phyloP scores from a whole-genome alignment of 2,329 filamentous ascomycete genomes.

The Sarocladium kiliense region DNA sequence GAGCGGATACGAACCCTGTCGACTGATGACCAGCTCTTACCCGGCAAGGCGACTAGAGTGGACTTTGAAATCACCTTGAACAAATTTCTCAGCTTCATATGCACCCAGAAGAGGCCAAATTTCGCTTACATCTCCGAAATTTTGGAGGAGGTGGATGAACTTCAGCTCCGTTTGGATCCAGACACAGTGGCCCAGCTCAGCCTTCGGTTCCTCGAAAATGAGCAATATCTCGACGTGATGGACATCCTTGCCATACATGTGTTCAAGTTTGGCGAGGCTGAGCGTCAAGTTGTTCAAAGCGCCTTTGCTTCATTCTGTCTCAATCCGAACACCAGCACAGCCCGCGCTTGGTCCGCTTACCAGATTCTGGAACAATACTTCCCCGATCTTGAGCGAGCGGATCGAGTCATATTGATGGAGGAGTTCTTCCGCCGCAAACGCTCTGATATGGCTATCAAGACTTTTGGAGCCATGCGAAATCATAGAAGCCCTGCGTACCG shows the following conservation, averaged over 20 bases:
- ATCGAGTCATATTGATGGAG: constrained; percentile 71
- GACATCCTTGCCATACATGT: constrained; percentile 76
- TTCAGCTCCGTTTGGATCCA: constrained; percentile 63
- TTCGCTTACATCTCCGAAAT: constrained; percentile 70
- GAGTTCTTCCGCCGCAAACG: constrained; percentile 73
- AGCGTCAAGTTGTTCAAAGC: constrained; percentile 62
- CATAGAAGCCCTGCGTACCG: constrained; percentile 58
- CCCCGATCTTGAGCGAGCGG: constrained; percentile 57
- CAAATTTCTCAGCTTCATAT: constrained; percentile 65
- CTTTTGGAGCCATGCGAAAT: constrained; percentile 93
- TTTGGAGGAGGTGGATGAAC: constrained; percentile 66
- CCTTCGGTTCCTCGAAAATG: constrained; percentile 66
- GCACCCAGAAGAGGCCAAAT: constrained; percentile 52
- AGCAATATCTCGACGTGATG: constrained; percentile 73
- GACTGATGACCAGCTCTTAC: not conserved
- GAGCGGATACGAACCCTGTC: not conserved
- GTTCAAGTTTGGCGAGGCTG: constrained; percentile 62
- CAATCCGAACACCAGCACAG: constrained; percentile 55
- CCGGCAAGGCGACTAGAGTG: not conserved
- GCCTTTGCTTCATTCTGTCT: constrained; percentile 65
- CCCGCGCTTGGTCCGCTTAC: constrained; percentile 61
- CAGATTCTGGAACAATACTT: constrained; percentile 61
- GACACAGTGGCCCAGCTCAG: constrained; percentile 71
- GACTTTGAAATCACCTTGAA: constrained; percentile 64
- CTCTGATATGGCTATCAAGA: constrained; percentile 76